Base-by-base conservation (phyloP, 805 yeast species). In the Cyberlindnera mycetangii region DNA sequence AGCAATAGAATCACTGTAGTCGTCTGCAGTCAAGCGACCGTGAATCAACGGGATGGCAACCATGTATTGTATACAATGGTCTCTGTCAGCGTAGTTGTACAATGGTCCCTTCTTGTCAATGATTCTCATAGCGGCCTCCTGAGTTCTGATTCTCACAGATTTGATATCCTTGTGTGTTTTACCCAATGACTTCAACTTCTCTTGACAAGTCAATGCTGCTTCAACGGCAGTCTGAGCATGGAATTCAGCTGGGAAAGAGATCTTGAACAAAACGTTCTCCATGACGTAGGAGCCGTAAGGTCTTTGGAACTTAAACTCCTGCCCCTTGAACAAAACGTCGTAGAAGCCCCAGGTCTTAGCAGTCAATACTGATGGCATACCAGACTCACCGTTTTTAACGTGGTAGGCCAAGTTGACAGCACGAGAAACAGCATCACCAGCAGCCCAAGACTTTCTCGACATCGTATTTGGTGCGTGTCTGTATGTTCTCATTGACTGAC, bases 191-290 rank as follows among this genome's bases (percentile, higher is more conserved):
- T 59, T 52, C 49, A 78, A 61, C 40, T 59, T 52, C 30, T 55
- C 49, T 54, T 74, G 66, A 12, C 73, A 65, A 12, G 67, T 70
- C 60, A 78, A 55, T 25, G 83, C 76, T 18, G 79, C 79, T 56
- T 78, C 84, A 28, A 70, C 83, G 9, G 83, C 83, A 27, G 83
- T 78, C 61, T 78, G 84, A 9, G 83, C 81, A 58, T 78, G 84
- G 61, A 78, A 79, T 58, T 78, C 84, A 30, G 84, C 84, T 14
- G 83, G 83, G 68, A 71, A 78, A 1, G 82, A 77, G 52, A 79
- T 78, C 64, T 78, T 78, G 65, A 78, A 79, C 37, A 78, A 59
- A 19, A 78, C 76, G 54, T 78, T 78, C 60, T 78, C 83, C 84
- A 78, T 79, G 14, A 78, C 83, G 54, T 78, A 78, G 3, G 78